Evolutionary conservation across 306 rosid genomes (phyloP), one percentile per base, ranked within the genome.

Genomic region (Benincasa hispida): DNA sequence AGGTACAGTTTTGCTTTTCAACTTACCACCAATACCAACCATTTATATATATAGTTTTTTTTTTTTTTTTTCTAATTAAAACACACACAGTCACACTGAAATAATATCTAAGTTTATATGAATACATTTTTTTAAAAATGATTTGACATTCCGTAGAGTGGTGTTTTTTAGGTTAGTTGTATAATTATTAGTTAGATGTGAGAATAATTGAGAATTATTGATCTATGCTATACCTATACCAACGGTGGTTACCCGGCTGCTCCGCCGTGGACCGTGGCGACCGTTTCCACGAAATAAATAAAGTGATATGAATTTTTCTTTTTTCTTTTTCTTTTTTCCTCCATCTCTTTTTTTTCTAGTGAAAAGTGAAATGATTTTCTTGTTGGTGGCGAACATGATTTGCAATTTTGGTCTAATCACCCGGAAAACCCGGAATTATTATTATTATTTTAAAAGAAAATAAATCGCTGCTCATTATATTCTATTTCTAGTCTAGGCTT

Each of bases 351-450:
- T 56, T 53, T 25, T 25, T 27, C 27, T 34, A 63, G 3, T 34
- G 70, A 63, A 35, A 41, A 42, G 74, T 22, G 74, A 68, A 21
- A 39, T 42, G 34, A 68, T 68, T 42, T 41, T 41, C 11, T 10
- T 18, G 7, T 25, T 39, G 27, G 76, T 70, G 76, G 58, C 58
- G 8, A 70, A 55, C 76, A 70, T 47, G 57, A 70, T 70, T 27
- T 45, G 41, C 76, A 70, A 70, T 70, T 70, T 17, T 47, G 28
- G 76, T 70, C 76, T 70, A 70, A 70, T 70, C 76, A 70, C 28
- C 58, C 58, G 76, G 24, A 48, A 70, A 15, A 11, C 2, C 22
- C 58, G 76, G 22, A 24, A 15, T 25, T 25, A 11, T 68, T 68
- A 5, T 41, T 37, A 37, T 1, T 42, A 11, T 35, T 19, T 21